Conservation (phyloP, 2,329 filamentous ascomycete genomes). For the Aspergillus sp. region DNA sequence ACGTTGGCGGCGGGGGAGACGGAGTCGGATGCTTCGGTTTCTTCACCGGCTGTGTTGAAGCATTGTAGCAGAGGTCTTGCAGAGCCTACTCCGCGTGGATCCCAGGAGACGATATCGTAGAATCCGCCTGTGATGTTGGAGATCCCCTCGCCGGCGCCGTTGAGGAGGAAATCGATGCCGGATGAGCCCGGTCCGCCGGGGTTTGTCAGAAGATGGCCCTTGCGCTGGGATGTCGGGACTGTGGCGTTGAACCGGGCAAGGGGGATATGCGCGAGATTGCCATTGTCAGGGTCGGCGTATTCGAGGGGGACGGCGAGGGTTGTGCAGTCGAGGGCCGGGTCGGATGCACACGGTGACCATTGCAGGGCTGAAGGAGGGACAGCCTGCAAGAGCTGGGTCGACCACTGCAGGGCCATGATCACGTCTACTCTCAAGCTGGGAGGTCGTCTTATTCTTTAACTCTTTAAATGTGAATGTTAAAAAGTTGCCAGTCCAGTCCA, state of each 20-base stretch:
- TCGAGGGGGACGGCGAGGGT: conserved; percentile 8
- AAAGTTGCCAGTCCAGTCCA: too few relatives aligned
- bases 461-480: too few relatives aligned
- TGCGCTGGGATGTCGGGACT: neutral
- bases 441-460: too few relatives aligned
- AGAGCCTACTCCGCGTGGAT: conserved; percentile 5
- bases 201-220: conserved; percentile 1
- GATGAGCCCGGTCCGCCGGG: conserved; percentile 5
- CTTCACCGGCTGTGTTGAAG: neutral
- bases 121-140: neutral
- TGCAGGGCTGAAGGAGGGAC: neutral
- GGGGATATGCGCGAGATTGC: neutral
- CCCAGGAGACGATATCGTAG: conserved; percentile 8
- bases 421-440: too few relatives aligned
- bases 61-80: conserved; percentile 3
- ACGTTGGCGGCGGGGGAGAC: conserved; percentile 1
- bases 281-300: conserved; percentile 1
- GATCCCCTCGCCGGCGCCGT: neutral
- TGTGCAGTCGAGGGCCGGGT: conserved; percentile 4
- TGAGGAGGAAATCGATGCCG: neutral
- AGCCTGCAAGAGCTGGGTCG: neutral
- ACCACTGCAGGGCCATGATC: too few relatives aligned
- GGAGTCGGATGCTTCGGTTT: neutral
- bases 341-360: conserved; percentile 3
- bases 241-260: neutral